Base-by-base conservation (phyloP, 345 rosid genomes). In the Gossypium raimondii region DNA sequence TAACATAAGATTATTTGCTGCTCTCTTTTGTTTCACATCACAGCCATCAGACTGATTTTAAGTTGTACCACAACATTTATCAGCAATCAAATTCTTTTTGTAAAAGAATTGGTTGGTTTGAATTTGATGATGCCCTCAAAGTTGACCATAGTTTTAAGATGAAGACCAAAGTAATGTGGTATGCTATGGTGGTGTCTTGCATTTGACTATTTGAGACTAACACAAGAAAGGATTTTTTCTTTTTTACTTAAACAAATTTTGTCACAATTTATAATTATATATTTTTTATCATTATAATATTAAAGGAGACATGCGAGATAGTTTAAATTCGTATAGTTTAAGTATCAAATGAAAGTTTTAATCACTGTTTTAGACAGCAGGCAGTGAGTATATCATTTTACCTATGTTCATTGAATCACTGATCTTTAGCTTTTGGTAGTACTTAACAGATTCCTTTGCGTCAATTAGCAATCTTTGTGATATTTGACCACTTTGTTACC, bases 401-500 rank as follows among this genome's bases (percentile, higher is more conserved):
- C 13, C 51, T 2, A 60, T 25, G 41, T 61, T 25, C 27, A 27
- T 25, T 61, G 43, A 13, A 43, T 12, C 3, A 61, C 44, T 13
- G 44, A 14, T 27, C 18, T 13, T 27, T 29, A 2, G 44, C 44
- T 27, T 61, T 61, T 5, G 66, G 44, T 61, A 16, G 18, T 27
- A 61, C 44, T 6, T 27, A 7, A 7, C 24, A 29, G 34, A 29
- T 61, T 29, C 44, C 43, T 60, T 27, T 61, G 66, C 20, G 18
- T 61, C 67, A 62, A 34, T 29, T 34, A 34, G 45, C 45, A 62
- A 34, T 29, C 45, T 62, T 61, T 62, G 45, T 34, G 45, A 34
- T 62, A 34, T 62, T 62, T 62, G 67, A 62, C 67, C 16, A 34
- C 45, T 62, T 62, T 62, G 67, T 34, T 62, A 34, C 67, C 67